Base-by-base conservation (phyloP, 805 yeast species). In the Nakazawaea holstii region DNA sequence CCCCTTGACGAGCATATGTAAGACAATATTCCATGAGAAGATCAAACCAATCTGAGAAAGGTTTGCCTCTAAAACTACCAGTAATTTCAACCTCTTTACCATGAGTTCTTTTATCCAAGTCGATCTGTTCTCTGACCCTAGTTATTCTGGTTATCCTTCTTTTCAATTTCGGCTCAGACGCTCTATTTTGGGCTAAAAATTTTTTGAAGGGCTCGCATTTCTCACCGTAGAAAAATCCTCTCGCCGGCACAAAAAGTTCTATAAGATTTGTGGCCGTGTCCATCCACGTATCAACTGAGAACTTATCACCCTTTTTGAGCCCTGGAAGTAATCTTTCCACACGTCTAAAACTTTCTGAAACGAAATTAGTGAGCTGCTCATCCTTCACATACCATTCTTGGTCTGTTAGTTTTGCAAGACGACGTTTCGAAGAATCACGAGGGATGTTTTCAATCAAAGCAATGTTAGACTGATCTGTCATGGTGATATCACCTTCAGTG, bases 11-110 rank as follows among this genome's bases (percentile, higher is more conserved):
- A 0, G 89, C 82, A 43, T 85, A 73, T 24, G 82, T 73, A 32
- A 92, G 62, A 0, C 95, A 82, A 55, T 85, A 80, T 57, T 84
- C 85, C 78, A 90, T 83, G 57, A 90, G 87, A 6, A 92, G 68
- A 52, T 77, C 80, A 62, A 89, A 89, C 99, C 99, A 94, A 33
- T 76, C 76, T 35, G 84, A 86, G 61, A 87, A 87, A 3, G 73
- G 67, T 17, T 90, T 66, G 0, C 96, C 97, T 49, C 96, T 72
- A 58, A 85, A 87, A 55, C 77, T 82, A 0, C 71, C 69, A 10
- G 74, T 73, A 7, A 32, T 20, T 15, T 45, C 48, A 0, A 87
- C 76, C 0, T 81, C 55, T 6, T 57, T 24, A 47, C 50, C 40
- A 50, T 45, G 35, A 52, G 52, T 64, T 49, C 55, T 62, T 52